Evolutionary conservation across 345 rosid species (phyloP).

Genomic region (Turritis glabra): DNA sequence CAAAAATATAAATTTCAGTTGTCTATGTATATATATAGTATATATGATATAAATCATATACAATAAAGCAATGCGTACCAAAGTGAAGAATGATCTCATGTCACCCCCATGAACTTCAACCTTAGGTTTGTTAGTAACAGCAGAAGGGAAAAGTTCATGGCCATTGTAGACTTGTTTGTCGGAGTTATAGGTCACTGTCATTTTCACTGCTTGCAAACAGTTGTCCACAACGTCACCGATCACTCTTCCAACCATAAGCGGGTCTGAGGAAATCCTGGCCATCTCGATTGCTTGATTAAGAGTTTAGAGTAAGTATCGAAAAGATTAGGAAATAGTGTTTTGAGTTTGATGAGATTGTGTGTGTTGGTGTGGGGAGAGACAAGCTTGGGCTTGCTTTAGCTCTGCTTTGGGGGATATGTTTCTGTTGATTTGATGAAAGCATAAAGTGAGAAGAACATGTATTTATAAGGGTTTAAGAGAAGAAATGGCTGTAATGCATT

Average conservation of each 20-base stretch:
- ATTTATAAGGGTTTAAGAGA: constrained; percentile 34
- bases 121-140: constrained; percentile 66
- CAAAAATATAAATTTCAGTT: neutral
- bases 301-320: neutral
- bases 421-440: constrained; percentile 34
- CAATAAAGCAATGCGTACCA: constrained; percentile 48
- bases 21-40: neutral
- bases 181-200: constrained; percentile 66
- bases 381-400: constrained; percentile 29
- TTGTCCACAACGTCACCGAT: constrained; percentile 83
- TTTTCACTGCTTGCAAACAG: constrained; percentile 59
- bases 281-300: constrained; percentile 32
- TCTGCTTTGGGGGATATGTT: constrained; percentile 14
- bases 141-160: constrained; percentile 83
- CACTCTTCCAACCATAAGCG: constrained; percentile 87
- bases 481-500: constrained; percentile 9
- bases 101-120: constrained; percentile 91
- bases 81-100: constrained; percentile 92
- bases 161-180: constrained; percentile 86
- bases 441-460: constrained; percentile 31
- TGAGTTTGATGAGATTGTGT: neutral
- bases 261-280: constrained; percentile 60
- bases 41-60: neutral
- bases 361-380: constrained; percentile 32
- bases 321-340: neutral